These are phyloP conservation scores for Myochromella boudieri DNA, from an alignment of 768 basidiomycete genomes.

Conservation along the genomic window DNA sequence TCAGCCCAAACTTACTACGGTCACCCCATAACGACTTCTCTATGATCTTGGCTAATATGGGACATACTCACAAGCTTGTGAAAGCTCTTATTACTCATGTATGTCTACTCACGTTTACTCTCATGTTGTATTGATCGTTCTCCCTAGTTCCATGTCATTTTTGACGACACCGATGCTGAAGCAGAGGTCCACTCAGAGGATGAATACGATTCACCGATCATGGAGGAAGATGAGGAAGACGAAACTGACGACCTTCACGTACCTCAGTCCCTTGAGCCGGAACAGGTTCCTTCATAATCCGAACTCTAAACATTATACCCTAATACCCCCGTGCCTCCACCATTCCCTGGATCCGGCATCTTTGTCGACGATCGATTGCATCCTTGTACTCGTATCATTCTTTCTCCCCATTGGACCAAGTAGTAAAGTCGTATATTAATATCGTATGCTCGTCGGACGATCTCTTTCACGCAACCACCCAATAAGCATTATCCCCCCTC, in stretches of 20 bases:
- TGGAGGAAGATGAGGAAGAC: slow-evolving; percentile 69
- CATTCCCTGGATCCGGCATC: slow-evolving; percentile 10
- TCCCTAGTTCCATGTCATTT: slow-evolving; percentile 68
- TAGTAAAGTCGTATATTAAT: slow-evolving; percentile 16
- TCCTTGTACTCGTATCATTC: slow-evolving; percentile 5
- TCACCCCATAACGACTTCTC: slow-evolving; percentile 79
- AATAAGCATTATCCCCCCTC: slow-evolving; percentile 11
- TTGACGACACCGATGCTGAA: slow-evolving; percentile 67
- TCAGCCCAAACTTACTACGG: slow-evolving; percentile 78
- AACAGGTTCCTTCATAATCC: slow-evolving; percentile 13
- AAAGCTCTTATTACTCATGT: slow-evolving; percentile 78
- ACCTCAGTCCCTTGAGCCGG: slow-evolving; percentile 16
- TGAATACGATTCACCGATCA: slow-evolving; percentile 64
- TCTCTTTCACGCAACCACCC: slow-evolving; percentile 8
- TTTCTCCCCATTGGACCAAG: slow-evolving; percentile 5
- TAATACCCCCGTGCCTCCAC: slow-evolving; percentile 17
- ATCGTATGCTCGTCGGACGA: slow-evolving; percentile 16
- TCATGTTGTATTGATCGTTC: slow-evolving; percentile 4
- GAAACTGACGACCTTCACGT: slow-evolving; percentile 16
- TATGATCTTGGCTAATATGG: slow-evolving; percentile 80
- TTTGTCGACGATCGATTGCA: slow-evolving; percentile 8
- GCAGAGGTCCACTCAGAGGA: slow-evolving; percentile 62
- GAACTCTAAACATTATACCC: slow-evolving; percentile 20
- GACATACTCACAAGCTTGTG: slow-evolving; percentile 70
- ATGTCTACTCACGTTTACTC: slow-evolving; percentile 24